These are phyloP conservation scores for Cryptosporidium ubiquitum DNA, from an alignment of 169 alveolate genomes.

Conservation along the genomic window DNA sequence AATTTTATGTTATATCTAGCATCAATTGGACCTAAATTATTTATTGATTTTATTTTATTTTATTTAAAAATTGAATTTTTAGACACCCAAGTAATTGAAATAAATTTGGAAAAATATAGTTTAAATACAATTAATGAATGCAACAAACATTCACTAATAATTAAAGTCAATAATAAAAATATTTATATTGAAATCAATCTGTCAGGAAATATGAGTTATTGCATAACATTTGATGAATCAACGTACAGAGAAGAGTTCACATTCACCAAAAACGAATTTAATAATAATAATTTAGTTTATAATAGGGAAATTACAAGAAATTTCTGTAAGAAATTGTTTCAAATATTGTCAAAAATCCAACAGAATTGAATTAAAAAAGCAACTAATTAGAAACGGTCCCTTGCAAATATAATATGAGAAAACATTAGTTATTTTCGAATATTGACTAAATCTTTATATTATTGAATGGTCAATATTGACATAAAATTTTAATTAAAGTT, in stretches of 20 bases:
- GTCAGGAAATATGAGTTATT: slow-evolving; percentile 27
- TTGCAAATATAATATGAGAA: too few species aligned
- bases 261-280: neutral
- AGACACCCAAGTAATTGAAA: neutral
- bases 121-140: neutral
- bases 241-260: neutral
- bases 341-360: neutral
- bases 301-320: slow-evolving; percentile 18
- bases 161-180: neutral
- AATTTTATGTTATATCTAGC: slow-evolving; percentile 21
- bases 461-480: neutral
- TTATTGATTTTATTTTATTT: slow-evolving; percentile 1
- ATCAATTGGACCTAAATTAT: slow-evolving; percentile 6
- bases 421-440: too few species aligned
- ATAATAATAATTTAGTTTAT: neutral
- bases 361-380: too few species aligned
- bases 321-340: slow-evolving; percentile 17
- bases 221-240: neutral
- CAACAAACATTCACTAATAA: neutral
- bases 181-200: neutral
- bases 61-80: neutral
- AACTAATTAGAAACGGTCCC: too few species aligned
- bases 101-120: neutral
- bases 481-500: too few species aligned
- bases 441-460: too few species aligned